Evolutionary conservation across 2,329 filamentous ascomycete genomes (phyloP).

Genomic region (Fusarium guadeloupense): DNA sequence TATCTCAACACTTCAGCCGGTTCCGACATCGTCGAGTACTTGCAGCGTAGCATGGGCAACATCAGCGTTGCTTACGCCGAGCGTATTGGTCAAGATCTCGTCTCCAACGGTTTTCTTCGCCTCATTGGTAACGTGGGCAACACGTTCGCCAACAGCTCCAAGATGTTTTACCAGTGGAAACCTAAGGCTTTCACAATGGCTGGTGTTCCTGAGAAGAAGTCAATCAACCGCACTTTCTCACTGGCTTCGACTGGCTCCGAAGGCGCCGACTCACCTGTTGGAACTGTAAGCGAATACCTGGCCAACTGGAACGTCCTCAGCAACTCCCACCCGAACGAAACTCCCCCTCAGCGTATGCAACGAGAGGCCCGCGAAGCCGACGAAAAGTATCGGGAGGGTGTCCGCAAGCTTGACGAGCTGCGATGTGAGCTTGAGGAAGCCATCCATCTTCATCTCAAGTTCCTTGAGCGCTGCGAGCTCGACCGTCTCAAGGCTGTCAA

Average conservation of each 20-base stretch:
- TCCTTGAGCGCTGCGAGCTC: slow-evolving; percentile 96
- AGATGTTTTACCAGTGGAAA: slow-evolving; percentile 97
- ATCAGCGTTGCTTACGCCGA: slow-evolving; percentile 91
- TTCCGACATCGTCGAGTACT: slow-evolving; percentile 93
- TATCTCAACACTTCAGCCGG: slow-evolving; percentile 94
- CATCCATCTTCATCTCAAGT: slow-evolving; percentile 90
- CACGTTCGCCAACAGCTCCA: slow-evolving; percentile 96
- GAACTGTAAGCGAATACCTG: slow-evolving; percentile 87
- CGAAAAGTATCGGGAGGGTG: slow-evolving; percentile 88
- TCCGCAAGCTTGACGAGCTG: slow-evolving; percentile 87
- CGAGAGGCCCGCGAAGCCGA: slow-evolving; percentile 91
- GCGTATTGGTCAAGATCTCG: slow-evolving; percentile 92
- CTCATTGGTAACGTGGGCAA: slow-evolving; percentile 94
- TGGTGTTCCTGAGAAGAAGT: slow-evolving; percentile 89
- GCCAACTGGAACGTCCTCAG: slow-evolving; percentile 88
- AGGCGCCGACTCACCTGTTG: slow-evolving; percentile 77
- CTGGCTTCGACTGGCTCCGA: slow-evolving; percentile 68
- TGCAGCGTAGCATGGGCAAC: slow-evolving; percentile 87
- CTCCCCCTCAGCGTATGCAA: slow-evolving; percentile 83
- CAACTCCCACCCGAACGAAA: slow-evolving; percentile 92
- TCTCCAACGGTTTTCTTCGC: slow-evolving; percentile 84
- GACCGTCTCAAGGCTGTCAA: slow-evolving; percentile 98
- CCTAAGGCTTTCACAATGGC: slow-evolving; percentile 89
- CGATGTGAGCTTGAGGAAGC: slow-evolving; percentile 95
- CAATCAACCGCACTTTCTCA: slow-evolving; percentile 78